Evolutionary conservation across 306 rosid species (phyloP), one percentile per base, ranked within the genome.

Genomic region (Lablab purpureus): DNA sequence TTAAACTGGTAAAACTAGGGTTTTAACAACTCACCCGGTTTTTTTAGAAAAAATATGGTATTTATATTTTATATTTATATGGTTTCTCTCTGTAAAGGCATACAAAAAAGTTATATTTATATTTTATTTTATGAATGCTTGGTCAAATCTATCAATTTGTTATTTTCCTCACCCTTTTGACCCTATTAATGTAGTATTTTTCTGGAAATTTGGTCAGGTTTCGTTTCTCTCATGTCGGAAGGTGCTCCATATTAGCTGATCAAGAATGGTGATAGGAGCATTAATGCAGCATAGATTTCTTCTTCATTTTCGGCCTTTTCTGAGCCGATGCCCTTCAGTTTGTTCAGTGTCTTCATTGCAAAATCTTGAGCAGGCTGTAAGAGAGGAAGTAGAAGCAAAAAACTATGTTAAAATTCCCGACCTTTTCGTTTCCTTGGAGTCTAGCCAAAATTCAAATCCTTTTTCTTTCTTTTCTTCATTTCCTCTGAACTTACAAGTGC

Each of bases 361-460:
- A 62, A 17, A 64, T 6, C 83, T 88, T 67, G 91, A 85, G 68
- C 85, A 86, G 47, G 76, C 60, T 54, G 63, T 92, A 14, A 82
- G 80, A 82, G 83, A 80, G 46, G 88, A 86, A 59, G 88, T 92
- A 74, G 87, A 85, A 79, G 76, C 88, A 80, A 92, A 88, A 84
- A 76, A 85, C 74, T 94, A 91, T 22, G 64, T 77, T 63, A 81
- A 85, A 81, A 89, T 92, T 73, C 92, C 97, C 3, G 91, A 92
- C 46, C 70, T 89, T 58, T 76, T 94, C 77, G 63, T 54, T 64
- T 80, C 86, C 34, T 80, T 9, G 10, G 89, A 78, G 76, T 73
- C 88, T 32, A 70, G 85, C 83, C 85, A 77, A 78, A 87, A 66
- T 76, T 88, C 88, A 19, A 94, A 88, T 83, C 97, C 97, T 74